Evolutionary conservation across 768 basidiomycete species (phyloP).

Genomic region (Leucogyrophana mollusca): DNA sequence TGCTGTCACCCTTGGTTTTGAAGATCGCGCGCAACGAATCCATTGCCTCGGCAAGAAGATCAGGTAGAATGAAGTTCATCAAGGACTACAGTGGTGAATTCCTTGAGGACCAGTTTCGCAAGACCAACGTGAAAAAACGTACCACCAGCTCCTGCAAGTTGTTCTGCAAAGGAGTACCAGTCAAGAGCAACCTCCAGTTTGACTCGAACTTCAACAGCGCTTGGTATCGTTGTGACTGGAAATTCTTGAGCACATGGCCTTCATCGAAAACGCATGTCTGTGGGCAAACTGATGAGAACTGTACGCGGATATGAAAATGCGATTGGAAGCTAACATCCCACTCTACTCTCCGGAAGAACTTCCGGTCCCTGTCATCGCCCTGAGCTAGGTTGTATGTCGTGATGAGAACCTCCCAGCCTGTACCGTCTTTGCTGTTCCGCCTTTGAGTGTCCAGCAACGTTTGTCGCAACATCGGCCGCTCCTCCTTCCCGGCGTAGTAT

Average conservation of each 20-base stretch:
- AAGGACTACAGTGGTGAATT: conserved; percentile 62
- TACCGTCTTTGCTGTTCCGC: conserved; percentile 42
- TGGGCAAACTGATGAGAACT: background rate
- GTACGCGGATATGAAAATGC: background rate
- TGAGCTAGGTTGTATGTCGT: conserved; percentile 96
- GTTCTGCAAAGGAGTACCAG: conserved; percentile 94
- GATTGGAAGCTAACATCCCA: conserved; percentile 76
- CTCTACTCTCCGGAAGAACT: conserved; percentile 86
- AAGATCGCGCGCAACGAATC: conserved; percentile 89
- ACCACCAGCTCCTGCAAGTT: conserved; percentile 89
- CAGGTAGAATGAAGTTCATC: conserved; percentile 96
- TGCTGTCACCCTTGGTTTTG: conserved; percentile 93
- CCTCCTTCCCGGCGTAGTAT: conserved; percentile 93
- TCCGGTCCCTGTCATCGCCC: conserved; percentile 82
- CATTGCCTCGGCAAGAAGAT: conserved; percentile 78
- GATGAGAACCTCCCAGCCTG: conserved; percentile 89
- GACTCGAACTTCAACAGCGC: conserved; percentile 82
- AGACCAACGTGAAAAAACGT: conserved; percentile 25
- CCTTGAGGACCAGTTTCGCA: conserved; percentile 4
- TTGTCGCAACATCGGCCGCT: conserved; percentile 71
- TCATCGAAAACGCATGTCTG: conserved; percentile 96
- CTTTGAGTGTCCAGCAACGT: conserved; percentile 64
- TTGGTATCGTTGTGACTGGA: conserved; percentile 94
- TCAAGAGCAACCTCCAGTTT: conserved; percentile 88
- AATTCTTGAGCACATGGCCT: conserved; percentile 96